phyloP scores from a whole-genome alignment of 2,329 filamentous ascomycete species.

The Aspergillus bombycis region DNA sequence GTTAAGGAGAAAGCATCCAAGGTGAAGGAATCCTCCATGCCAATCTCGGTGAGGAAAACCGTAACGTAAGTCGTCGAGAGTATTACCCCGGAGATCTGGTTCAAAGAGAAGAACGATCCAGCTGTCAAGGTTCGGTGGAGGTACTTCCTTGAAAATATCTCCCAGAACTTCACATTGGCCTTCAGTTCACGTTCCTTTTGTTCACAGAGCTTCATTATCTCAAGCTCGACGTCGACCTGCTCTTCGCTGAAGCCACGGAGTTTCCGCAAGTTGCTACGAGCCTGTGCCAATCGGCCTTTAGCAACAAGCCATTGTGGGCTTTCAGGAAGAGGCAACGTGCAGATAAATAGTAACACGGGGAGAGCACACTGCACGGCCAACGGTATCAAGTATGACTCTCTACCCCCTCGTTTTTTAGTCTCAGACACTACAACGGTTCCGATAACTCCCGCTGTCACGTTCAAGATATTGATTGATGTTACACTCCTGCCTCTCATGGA shows the following conservation, averaged over 20 bases:
- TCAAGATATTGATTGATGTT: constrained; percentile 36
- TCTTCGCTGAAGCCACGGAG: constrained; percentile 35
- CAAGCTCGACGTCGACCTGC: constrained; percentile 37
- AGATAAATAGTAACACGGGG: constrained; percentile 32
- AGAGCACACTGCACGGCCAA: constrained; percentile 39
- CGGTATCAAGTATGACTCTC: constrained; percentile 38
- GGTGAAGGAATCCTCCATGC: constrained; percentile 29
- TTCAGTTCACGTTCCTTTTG: constrained; percentile 28
- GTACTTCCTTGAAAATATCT: constrained; percentile 40
- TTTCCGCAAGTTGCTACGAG: constrained; percentile 33
- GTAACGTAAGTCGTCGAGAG: constrained; percentile 43
- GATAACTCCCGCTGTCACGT: constrained; percentile 34
- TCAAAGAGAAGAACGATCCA: constrained; percentile 39
- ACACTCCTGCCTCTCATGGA: constrained; percentile 37
- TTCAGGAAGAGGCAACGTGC: constrained; percentile 37
- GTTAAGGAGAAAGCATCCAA: constrained; percentile 35
- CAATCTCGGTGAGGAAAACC: constrained; percentile 39
- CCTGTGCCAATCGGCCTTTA: constrained; percentile 34
- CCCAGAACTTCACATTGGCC: constrained; percentile 35
- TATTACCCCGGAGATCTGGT: constrained; percentile 42
- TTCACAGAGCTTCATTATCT: constrained; percentile 32
- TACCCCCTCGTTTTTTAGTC: constrained; percentile 30
- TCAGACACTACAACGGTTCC: constrained; percentile 39
- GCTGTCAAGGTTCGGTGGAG: constrained; percentile 41
- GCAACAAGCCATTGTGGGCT: constrained; percentile 38